Conservation (phyloP, 805 yeast genomes). For the Cyberlindnera euphorbiiphila region DNA sequence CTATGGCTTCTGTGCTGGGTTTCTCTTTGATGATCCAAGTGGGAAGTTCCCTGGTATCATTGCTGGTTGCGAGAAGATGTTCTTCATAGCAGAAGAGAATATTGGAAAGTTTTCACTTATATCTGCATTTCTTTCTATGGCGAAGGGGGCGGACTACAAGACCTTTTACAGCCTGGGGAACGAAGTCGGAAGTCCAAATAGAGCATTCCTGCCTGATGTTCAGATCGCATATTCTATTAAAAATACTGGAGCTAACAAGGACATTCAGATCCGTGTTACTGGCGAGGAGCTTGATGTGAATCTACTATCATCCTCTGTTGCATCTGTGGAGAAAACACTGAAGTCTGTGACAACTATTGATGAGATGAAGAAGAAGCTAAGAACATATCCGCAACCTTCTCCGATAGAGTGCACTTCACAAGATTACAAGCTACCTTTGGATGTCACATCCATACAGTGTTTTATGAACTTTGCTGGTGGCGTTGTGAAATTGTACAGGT, state of each 20-base stretch:
- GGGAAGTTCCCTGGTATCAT: slow-evolving; percentile 63
- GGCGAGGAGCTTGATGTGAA: slow-evolving; percentile 73
- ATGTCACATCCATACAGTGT: slow-evolving; percentile 42
- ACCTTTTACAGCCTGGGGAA: slow-evolving; percentile 45
- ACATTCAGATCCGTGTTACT: slow-evolving; percentile 46
- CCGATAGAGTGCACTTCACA: neutral
- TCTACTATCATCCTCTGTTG: slow-evolving; percentile 52
- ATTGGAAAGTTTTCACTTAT: slow-evolving; percentile 65
- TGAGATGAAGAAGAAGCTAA: slow-evolving; percentile 24
- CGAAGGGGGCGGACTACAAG: slow-evolving; percentile 53
- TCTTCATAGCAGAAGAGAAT: slow-evolving; percentile 56
- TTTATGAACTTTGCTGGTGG: slow-evolving; percentile 68
- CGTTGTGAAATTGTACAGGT: slow-evolving; percentile 39
- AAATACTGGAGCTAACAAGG: slow-evolving; percentile 27
- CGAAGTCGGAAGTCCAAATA: slow-evolving; percentile 46
- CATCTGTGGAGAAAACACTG: slow-evolving; percentile 48
- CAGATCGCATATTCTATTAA: slow-evolving; percentile 47
- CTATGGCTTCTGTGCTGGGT: slow-evolving; percentile 69
- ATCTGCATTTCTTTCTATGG: slow-evolving; percentile 68
- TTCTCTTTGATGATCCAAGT: slow-evolving; percentile 55
- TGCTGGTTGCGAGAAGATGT: slow-evolving; percentile 71
- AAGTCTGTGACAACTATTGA: slow-evolving; percentile 45
- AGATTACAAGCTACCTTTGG: slow-evolving; percentile 23
- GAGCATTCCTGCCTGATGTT: slow-evolving; percentile 68
- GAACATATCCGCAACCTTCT: slow-evolving; percentile 8